Conservation (phyloP, 768 basidiomycete species). For the Russula sp. region DNA sequence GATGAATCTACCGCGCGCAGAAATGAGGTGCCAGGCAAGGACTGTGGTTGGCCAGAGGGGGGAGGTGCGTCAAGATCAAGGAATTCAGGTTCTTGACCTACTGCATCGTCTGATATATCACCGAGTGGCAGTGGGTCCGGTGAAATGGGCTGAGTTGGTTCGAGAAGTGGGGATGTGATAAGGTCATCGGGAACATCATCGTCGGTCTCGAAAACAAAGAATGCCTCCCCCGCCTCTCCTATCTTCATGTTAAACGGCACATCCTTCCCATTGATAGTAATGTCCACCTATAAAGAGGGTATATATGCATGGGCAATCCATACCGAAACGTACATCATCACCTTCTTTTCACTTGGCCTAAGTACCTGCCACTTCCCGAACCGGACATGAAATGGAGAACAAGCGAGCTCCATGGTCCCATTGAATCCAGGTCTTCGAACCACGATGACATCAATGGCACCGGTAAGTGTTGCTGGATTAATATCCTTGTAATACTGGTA, state of each 20-base stretch:
- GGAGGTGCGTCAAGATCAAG: conserved; percentile 66
- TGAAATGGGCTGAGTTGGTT: conserved; percentile 46
- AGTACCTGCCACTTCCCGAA: conserved; percentile 98
- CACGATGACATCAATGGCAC: conserved; percentile 98
- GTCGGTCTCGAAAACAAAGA: conserved; percentile 97
- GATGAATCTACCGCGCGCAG: conserved; percentile 19
- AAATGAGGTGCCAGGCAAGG: neutral
- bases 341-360: conserved; percentile 90
- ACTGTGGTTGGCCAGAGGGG: conserved; percentile 2
- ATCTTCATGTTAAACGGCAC: conserved; percentile 98
- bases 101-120: conserved; percentile 23
- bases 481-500: conserved; percentile 92
- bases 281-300: conserved; percentile 57
- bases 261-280: conserved; percentile 77
- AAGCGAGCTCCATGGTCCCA: conserved; percentile 66
- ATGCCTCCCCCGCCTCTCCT: conserved; percentile 96
- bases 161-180: conserved; percentile 86
- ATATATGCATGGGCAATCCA: neutral
- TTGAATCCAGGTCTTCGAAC: conserved; percentile 65
- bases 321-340: conserved; percentile 30
- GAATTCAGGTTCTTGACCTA: conserved; percentile 64
- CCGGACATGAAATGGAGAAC: conserved; percentile 95
- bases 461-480: conserved; percentile 94
- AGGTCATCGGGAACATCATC: conserved; percentile 90
- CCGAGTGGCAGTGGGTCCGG: conserved; percentile 26